These are phyloP conservation scores for Lodderomyces metapsilosis DNA, from an alignment of 1,139 yeast species.

Conservation along the genomic window DNA sequence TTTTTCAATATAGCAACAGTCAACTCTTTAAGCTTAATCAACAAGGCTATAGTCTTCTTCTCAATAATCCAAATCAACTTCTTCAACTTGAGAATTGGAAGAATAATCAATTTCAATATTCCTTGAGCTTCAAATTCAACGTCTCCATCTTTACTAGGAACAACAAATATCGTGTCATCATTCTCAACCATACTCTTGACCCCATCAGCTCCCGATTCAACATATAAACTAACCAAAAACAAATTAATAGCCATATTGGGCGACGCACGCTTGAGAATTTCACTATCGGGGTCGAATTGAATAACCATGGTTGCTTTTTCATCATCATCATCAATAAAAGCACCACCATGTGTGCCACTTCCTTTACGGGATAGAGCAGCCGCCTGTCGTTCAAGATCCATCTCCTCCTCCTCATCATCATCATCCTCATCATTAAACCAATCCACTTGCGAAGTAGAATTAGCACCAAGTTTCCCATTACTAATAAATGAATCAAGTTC, in stretches of 20 bases:
- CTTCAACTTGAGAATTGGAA: slow-evolving; percentile 1
- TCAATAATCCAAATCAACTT: slow-evolving; percentile 2
- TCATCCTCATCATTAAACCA: not conserved
- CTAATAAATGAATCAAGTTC: not conserved
- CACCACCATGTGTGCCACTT: not conserved
- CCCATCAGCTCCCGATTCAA: slow-evolving; percentile 2
- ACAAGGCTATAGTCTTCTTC: not conserved
- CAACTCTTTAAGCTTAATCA: not conserved
- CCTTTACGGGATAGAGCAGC: not conserved
- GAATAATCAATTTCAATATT: not conserved
- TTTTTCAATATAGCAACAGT: slow-evolving; percentile 1
- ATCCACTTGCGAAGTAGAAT: not conserved
- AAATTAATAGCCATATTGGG: slow-evolving; percentile 3
- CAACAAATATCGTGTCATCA: slow-evolving; percentile 1
- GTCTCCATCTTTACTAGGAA: not conserved
- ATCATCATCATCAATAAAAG: not conserved
- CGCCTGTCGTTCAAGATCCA: not conserved
- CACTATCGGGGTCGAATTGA: slow-evolving; percentile 1
- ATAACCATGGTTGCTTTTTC: not conserved
- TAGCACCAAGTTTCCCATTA: not conserved
- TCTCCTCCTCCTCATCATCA: not conserved
- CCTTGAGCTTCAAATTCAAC: slow-evolving; percentile 4
- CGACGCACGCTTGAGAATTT: not conserved
- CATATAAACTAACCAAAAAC: slow-evolving; percentile 3
- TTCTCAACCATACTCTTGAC: not conserved